Evolutionary conservation across 768 basidiomycete species (phyloP), one percentile per base, ranked within the genome.

Genomic region (Mycena rosella): DNA sequence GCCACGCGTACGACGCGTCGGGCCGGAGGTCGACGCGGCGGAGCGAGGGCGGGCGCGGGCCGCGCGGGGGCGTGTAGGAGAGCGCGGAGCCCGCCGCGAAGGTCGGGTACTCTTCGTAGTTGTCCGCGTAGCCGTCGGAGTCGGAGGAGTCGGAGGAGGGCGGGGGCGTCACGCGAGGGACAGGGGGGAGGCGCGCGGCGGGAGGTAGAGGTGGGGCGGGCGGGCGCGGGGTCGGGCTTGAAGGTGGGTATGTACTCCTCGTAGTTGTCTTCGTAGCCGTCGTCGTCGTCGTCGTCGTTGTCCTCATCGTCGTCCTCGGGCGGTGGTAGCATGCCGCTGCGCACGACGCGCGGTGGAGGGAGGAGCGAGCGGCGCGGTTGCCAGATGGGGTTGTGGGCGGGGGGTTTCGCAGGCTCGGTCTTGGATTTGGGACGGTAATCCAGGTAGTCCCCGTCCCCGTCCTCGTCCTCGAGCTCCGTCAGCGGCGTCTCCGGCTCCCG

Each of bases 401-500:
- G 42, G n/a, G 42, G n/a, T n/a, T n/a, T n/a, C 38, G 15, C 3
- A 15, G 38, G 5, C 10, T 40, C 42, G 3, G 42, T 2, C 42
- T 22, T 20, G 42, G n/a, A 44, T 18, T 18, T 44, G 42, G 42
- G 42, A 20, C 7, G 6, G 42, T 22, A 70, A 70, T 2, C 27
- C 18, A 65, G 69, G 30, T 70, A 70, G 52, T 67, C 65, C 47
- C 63, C 69, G 48, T 67, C 59, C 27, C 63, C 61, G 6, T 63
- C 59, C 5, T 71, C 66, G 15, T 71, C 66, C 5, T 71, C 70
- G 15, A 47, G 51, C 51, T 67, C 70, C 17, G 65, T 67, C 34
- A 71, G 54, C 40, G 70, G 70, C 13, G 70, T 67, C 44, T 67
- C 57, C 6, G 70, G 65, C 15, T 71, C 65, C 15, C 61, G 36